Conservation (phyloP, 306 rosid genomes). For the Arachis stenosperma region DNA sequence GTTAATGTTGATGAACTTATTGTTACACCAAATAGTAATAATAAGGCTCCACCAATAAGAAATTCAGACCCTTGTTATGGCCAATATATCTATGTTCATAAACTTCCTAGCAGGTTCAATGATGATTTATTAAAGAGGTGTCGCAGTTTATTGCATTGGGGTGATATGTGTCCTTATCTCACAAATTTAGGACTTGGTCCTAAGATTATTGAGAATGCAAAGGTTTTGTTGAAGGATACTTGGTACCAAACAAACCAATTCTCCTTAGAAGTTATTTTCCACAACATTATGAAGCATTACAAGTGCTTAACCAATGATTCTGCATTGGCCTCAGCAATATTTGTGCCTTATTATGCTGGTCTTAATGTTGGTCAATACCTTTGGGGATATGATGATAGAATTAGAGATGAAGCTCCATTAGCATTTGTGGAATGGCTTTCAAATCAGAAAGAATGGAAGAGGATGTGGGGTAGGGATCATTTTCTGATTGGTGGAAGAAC, state of each 20-base stretch:
- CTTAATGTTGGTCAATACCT: conserved; percentile 58
- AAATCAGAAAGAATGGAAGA: conserved; percentile 52
- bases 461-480: conserved; percentile 65
- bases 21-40: neutral
- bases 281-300: conserved; percentile 60
- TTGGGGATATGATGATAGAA: conserved; percentile 46
- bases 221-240: conserved; percentile 14
- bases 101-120: conserved; percentile 59
- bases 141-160: conserved; percentile 46
- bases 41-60: neutral
- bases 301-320: conserved; percentile 65
- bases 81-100: conserved; percentile 48
- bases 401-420: conserved; percentile 54
- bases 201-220: conserved; percentile 28
- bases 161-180: conserved; percentile 50
- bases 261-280: conserved; percentile 63
- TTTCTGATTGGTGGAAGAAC: conserved; percentile 63
- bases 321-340: conserved; percentile 60
- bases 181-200: conserved; percentile 58
- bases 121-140: conserved; percentile 52
- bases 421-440: conserved; percentile 50
- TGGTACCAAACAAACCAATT: conserved; percentile 70
- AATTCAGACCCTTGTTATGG: conserved; percentile 49
- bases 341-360: conserved; percentile 64
- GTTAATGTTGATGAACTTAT: neutral